Evolutionary conservation across 1,284 basidiomycete genomes (phyloP).

Genomic region (Exobasidium cylindrosporum): DNA sequence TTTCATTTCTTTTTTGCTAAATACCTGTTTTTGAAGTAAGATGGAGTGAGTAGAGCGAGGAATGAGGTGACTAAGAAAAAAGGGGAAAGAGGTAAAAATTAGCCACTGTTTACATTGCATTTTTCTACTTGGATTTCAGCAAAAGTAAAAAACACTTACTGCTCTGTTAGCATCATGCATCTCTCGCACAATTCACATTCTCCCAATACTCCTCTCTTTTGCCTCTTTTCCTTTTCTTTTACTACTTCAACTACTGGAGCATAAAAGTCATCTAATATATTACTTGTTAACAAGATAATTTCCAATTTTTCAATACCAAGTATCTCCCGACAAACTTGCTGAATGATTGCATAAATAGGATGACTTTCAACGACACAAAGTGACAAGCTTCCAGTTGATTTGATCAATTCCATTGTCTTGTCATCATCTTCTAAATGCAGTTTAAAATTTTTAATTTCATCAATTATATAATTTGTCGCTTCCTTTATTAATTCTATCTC

Average conservation of each 20-base stretch:
- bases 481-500: constrained; percentile 21
- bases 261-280: constrained; percentile 5
- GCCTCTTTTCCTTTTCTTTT: neutral
- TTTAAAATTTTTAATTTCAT: constrained; percentile 3
- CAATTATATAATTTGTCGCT: constrained; percentile 3
- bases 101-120: too few relatives aligned
- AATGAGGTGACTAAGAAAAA: constrained; percentile 16
- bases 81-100: neutral
- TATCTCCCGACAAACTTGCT: neutral
- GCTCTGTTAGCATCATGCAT: constrained; percentile 17
- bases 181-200: constrained; percentile 19
- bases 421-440: neutral
- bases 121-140: too few relatives aligned
- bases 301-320: neutral
- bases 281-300: neutral
- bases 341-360: constrained; percentile 4
- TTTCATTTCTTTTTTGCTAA: constrained; percentile 13
- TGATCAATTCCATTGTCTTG: neutral
- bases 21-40: constrained; percentile 12
- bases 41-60: constrained; percentile 15
- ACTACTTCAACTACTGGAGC: neutral
- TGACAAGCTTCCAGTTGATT: constrained; percentile 1
- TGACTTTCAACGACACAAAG: neutral
- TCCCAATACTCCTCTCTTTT: neutral
- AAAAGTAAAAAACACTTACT: too few relatives aligned